Evolutionary conservation across 768 basidiomycete species (phyloP).

Genomic region (Podaxis sp.): DNA sequence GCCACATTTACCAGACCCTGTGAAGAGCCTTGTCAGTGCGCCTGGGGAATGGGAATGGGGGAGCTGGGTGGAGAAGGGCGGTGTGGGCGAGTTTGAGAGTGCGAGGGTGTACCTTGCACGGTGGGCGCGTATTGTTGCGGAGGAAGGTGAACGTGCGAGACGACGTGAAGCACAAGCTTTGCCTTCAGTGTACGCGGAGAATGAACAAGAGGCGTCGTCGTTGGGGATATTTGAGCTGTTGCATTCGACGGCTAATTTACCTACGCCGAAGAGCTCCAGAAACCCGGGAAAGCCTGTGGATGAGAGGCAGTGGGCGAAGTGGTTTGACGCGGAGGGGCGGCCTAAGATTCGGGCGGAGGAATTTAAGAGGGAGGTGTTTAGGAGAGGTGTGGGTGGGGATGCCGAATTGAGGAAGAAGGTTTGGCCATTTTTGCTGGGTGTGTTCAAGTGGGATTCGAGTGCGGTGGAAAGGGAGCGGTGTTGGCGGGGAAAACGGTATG

Average conservation of each 20-base stretch:
- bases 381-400: constrained; percentile 57
- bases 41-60: constrained; percentile 92
- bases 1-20: constrained; percentile 93
- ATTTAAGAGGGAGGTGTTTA: constrained; percentile 75
- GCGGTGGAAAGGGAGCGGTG: constrained; percentile 50
- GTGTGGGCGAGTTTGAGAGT: constrained; percentile 94
- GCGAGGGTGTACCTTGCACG: constrained; percentile 93
- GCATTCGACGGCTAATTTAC: constrained; percentile 73
- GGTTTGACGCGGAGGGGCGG: constrained; percentile 72
- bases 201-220: constrained; percentile 63
- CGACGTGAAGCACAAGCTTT: constrained; percentile 72
- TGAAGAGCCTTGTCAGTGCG: constrained; percentile 83
- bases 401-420: constrained; percentile 62
- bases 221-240: constrained; percentile 87
- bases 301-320: constrained; percentile 64
- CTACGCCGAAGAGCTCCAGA: constrained; percentile 78
- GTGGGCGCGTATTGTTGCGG: constrained; percentile 96
- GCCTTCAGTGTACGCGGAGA: constrained; percentile 40
- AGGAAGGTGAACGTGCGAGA: constrained; percentile 92
- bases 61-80: constrained; percentile 89
- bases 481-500: constrained; percentile 65
- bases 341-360: constrained; percentile 64
- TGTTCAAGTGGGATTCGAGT: constrained; percentile 76
- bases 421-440: constrained; percentile 90
- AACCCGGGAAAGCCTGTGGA: constrained; percentile 78